Evolutionary conservation across 371 early-diverging fungal species (phyloP), one percentile per base, ranked within the genome.

Genomic region (Choanephora cucurbitarum): DNA sequence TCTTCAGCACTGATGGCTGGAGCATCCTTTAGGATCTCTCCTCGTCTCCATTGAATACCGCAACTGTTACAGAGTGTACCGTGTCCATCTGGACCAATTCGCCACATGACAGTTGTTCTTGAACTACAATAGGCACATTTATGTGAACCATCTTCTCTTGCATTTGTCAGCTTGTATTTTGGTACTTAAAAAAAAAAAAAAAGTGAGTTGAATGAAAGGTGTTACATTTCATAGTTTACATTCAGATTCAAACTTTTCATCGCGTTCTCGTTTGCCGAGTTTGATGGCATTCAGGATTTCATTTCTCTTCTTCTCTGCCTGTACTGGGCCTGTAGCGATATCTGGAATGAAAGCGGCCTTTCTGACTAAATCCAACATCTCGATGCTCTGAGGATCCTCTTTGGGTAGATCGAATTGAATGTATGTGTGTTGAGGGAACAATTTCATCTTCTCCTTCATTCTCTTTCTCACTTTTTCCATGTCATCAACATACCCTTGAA

Each of bases 31-130:
- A 83, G 48, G 23, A 83, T 83, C 34, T 77, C 73, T 3, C 75
- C 79, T 53, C 70, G 70, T 18, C 62, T 69, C 84, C 84, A 86
- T 52, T 79, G 73, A 14, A 85, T 51, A 23, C 79, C 75, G 58
- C 79, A 79, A 4, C 70, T 71, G 51, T 79, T 79, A 51, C 79
- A 79, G 14, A 79, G 57, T 15, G 79, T 75, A 14, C 75, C 75
- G 14, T 57, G 55, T 3, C 79, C 79, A 22, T 22, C 69, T 7
- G 79, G 79, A 13, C 79, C 79, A 18, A 61, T 40, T 44, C 72
- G 63, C 75, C 79, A 75, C 79, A 79, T 79, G 15, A 68, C 48
- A 39, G 79, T 79, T 8, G 58, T 54, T 18, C 58, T 64, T 22
- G 79, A 73, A 22, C 71, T 71, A 44, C 79, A 79, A 44, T 79